Evolutionary conservation across 2,329 filamentous ascomycete genomes (phyloP), one percentile per base, ranked within the genome.

Genomic region (Paecilomyces formosus): DNA sequence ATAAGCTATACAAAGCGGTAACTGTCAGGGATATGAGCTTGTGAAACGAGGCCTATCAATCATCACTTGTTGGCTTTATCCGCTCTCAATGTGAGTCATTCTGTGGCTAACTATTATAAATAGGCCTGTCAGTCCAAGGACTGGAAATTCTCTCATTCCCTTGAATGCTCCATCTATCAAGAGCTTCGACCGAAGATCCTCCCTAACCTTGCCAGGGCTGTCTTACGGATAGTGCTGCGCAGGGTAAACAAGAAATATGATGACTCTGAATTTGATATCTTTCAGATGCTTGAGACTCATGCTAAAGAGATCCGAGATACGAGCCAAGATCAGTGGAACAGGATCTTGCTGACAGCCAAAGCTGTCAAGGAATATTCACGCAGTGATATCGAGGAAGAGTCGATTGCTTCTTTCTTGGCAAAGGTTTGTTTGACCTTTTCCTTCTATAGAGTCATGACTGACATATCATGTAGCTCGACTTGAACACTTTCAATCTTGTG

Each of bases 101-200:
- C 39, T 24, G 3, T 15, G 2, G 53, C 18, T 26, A 51, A 54
- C 57, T n/a, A 31, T 30, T 31, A 6, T 55, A 52, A 35, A 50
- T 59, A 86, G 82, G 72, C 66, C 28, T 88, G 85, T 67, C 85
- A 88, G 72, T 72, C 75, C 51, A 76, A 78, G 64, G 79, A 84
- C 26, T 88, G 85, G 85, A 81, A 78, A 55, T 74, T 77, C 18
- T 75, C 76, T 9, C 85, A 88, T 72, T 85, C 84, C 57, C 70
- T 80, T 58, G 84, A 87, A 70, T 88, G 85, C 65, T 76, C 79
- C 28, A 75, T 82, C 6, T 80, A 82, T 56, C 74, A 75, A 51
- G 69, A 70, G 8, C 68, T 82, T 3, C 68, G 72, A 22, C 79
- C 78, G 1, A 72, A 71, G 3, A 64, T 80, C 21, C 71, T 86